A percentile compares a stretch with the other conserved stretches of the same genome.
phyloP scores from a whole-genome alignment of 2,329 filamentous ascomycete species.

The Diaporthe citri region DNA sequence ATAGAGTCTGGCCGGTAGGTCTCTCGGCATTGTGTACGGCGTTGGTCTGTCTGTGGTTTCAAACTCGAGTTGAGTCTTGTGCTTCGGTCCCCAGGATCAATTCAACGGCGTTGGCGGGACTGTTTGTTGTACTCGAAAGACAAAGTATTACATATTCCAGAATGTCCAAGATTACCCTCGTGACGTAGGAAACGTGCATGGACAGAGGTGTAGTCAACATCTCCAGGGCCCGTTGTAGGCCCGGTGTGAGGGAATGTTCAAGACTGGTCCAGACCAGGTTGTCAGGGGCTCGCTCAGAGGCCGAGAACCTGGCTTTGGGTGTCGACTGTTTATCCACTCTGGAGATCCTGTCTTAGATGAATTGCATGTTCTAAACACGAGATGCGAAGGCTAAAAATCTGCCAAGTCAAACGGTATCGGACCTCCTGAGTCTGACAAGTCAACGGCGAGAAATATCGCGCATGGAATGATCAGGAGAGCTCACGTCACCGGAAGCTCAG shows the following conservation, averaged over 20 bases:
- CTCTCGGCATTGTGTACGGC: slow-evolving; percentile 31
- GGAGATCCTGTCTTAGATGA: slow-evolving; percentile 8
- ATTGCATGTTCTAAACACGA: slow-evolving; percentile 34
- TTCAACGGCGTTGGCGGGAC: slow-evolving; percentile 18
- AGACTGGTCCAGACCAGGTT: not conserved
- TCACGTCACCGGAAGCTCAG: slow-evolving; percentile 37
- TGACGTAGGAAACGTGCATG: not conserved
- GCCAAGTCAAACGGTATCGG: slow-evolving; percentile 36
- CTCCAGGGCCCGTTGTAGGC: not conserved
- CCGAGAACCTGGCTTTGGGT: slow-evolving; percentile 15
- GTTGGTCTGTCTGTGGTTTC: slow-evolving; percentile 22
- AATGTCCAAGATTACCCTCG: not conserved
- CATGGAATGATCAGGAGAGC: slow-evolving; percentile 37
- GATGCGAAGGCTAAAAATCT: slow-evolving; percentile 25
- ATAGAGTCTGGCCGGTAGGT: slow-evolving; percentile 20
- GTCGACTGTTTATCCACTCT: slow-evolving; percentile 32
- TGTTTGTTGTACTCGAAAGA: not conserved
- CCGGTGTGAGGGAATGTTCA: not conserved
- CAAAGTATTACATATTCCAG: not conserved
- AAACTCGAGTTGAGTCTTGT: not conserved
- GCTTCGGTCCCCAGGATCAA: not conserved
- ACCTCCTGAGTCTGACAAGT: slow-evolving; percentile 37
- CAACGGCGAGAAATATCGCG: slow-evolving; percentile 41
- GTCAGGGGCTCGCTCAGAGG: slow-evolving; percentile 26
- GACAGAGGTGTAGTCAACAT: not conserved